These are phyloP conservation scores for Aspergillus spinulosporus DNA, from an alignment of 2,329 filamentous ascomycete species.

Conservation along the genomic window DNA sequence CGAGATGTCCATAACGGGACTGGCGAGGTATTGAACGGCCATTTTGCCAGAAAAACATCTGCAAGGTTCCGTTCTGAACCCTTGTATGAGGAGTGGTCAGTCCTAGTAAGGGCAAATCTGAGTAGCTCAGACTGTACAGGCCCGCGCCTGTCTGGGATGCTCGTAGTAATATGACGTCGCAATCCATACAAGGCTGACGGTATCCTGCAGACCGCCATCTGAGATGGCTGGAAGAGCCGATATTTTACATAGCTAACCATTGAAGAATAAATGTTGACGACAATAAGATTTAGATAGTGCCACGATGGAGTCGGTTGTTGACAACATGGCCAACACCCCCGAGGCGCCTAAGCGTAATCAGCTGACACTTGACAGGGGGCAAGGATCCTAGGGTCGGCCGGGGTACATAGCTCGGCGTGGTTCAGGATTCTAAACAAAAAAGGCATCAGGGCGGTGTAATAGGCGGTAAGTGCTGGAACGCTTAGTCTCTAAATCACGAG, in stretches of 20 bases:
- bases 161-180: background rate
- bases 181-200: constrained; percentile 5
- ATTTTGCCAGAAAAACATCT: constrained; percentile 25
- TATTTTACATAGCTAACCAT: constrained; percentile 8
- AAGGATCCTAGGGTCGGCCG: background rate
- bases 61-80: constrained; percentile 17
- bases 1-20: constrained; percentile 24
- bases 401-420: background rate
- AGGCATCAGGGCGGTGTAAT: too few species aligned
- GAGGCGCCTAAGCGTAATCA: background rate
- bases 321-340: background rate
- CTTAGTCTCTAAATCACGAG: too few species aligned
- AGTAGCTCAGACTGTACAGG: constrained; percentile 34
- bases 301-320: background rate
- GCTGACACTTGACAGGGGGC: background rate
- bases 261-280: background rate
- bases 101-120: constrained; percentile 34
- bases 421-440: too few species aligned
- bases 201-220: background rate
- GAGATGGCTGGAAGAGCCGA: background rate
- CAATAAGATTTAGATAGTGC: background rate
- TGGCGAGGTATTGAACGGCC: constrained; percentile 23
- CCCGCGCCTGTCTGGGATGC: constrained; percentile 7
- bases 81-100: constrained; percentile 9
- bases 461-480: too few species aligned